Evolutionary conservation across 805 yeast genomes (phyloP).

Genomic region (Gaillardinia entomophila): DNA sequence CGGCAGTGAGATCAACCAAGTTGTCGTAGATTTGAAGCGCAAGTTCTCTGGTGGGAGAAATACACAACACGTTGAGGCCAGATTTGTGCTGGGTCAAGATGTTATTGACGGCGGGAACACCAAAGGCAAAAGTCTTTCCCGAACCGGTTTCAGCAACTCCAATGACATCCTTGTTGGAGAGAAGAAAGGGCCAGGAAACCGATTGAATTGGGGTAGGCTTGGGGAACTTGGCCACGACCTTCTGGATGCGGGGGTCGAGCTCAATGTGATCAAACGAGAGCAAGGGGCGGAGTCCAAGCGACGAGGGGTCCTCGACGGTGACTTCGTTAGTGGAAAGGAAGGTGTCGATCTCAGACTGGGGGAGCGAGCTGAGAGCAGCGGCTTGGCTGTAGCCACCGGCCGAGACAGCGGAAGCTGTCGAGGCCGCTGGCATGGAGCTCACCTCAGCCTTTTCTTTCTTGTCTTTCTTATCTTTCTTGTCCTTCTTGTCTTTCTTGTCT

Average conservation of each 20-base stretch:
- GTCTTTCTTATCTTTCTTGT: constrained; percentile 10
- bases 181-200: constrained; percentile 87
- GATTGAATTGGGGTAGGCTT: constrained; percentile 96
- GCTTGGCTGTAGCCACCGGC: constrained; percentile 30
- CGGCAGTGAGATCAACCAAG: constrained; percentile 57
- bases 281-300: constrained; percentile 56
- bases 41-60: constrained; percentile 96
- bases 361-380: constrained; percentile 30
- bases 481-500: constrained; percentile 6
- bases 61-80: constrained; percentile 70
- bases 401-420: constrained; percentile 6
- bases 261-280: constrained; percentile 60
- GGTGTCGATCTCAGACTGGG: constrained; percentile 52
- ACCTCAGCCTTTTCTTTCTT: constrained; percentile 9
- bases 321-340: constrained; percentile 72
- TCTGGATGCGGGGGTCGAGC: constrained; percentile 47
- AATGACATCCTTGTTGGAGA: constrained; percentile 75
- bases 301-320: constrained; percentile 64
- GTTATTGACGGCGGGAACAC: constrained; percentile 90
- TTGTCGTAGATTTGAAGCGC: constrained; percentile 93
- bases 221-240: constrained; percentile 66
- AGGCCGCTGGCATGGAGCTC: constrained; percentile 8
- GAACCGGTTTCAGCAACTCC: constrained; percentile 99
- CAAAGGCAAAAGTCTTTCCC: constrained; percentile 96
- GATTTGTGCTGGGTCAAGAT: constrained; percentile 41